These are phyloP conservation scores for Wallacemonas sp. DNA, from an alignment of 208 protist genomes.

Conservation along the genomic window DNA sequence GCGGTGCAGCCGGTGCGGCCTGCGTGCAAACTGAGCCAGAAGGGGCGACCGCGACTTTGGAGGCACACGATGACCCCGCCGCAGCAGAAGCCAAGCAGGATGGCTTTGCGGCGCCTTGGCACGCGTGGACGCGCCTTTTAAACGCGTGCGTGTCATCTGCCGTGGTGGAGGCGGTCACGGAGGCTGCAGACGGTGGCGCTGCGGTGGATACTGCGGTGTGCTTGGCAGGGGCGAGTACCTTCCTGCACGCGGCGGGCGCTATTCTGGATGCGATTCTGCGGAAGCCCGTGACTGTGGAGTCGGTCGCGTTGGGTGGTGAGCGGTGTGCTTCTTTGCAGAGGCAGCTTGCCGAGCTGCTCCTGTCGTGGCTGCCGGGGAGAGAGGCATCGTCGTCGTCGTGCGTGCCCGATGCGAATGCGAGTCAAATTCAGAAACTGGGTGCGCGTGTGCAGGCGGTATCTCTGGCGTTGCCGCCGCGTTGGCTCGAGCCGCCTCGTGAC, in stretches of 20 bases:
- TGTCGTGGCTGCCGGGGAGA: slow-evolving; percentile 1
- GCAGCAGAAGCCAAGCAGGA: no score
- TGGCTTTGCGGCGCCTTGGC: no score
- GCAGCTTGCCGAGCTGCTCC: background rate
- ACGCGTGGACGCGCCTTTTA: no score
- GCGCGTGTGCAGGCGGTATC: background rate
- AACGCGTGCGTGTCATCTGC: slow-evolving; percentile 1
- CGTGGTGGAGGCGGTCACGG: background rate
- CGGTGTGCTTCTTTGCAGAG: background rate
- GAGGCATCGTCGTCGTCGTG: no score
- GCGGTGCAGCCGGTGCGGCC: slow-evolving; percentile 19
- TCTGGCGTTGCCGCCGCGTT: background rate
- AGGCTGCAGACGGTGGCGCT: background rate
- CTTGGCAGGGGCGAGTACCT: slow-evolving; percentile 25
- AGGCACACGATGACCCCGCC: no score
- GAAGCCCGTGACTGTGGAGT: background rate
- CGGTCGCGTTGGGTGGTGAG: no score
- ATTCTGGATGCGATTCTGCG: background rate
- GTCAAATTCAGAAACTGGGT: no score
- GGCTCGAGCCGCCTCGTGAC: background rate
- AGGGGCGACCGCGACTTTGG: no score
- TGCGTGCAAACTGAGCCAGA: no score
- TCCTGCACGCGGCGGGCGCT: slow-evolving; percentile 26
- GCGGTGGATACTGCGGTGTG: slow-evolving; percentile 16
- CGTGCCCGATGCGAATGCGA: no score